These are phyloP conservation scores for Boletus sp. DNA, from an alignment of 1,284 basidiomycete genomes.

Conservation along the genomic window DNA sequence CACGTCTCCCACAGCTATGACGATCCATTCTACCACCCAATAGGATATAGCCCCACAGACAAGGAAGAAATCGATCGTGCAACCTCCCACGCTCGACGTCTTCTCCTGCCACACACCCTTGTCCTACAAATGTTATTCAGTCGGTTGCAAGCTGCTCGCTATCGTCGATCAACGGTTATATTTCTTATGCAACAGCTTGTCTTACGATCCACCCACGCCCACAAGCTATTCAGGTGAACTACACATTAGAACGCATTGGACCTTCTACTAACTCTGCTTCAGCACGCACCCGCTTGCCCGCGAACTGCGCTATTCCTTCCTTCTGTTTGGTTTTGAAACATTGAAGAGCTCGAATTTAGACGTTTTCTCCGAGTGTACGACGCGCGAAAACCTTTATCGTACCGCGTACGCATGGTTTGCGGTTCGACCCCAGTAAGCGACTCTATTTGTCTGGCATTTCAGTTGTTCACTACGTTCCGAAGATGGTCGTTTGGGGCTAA, in stretches of 20 bases:
- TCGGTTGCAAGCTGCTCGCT: slow-evolving; percentile 91
- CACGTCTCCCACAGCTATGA: slow-evolving; percentile 54
- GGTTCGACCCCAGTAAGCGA: slow-evolving; percentile 77
- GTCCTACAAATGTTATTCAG: slow-evolving; percentile 91
- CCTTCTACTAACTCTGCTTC: slow-evolving; percentile 2
- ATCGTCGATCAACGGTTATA: slow-evolving; percentile 84
- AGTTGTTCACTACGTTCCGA: slow-evolving; percentile 3
- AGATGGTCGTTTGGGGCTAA: slow-evolving; percentile 97
- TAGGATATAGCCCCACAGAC: slow-evolving; percentile 91
- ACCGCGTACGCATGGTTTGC: slow-evolving; percentile 92
- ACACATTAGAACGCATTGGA: neutral
- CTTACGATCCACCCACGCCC: slow-evolving; percentile 70
- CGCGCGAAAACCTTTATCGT: slow-evolving; percentile 77
- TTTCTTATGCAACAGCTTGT: slow-evolving; percentile 82
- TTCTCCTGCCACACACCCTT: slow-evolving; percentile 81
- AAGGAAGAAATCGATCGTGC: slow-evolving; percentile 81
- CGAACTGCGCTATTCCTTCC: slow-evolving; percentile 85
- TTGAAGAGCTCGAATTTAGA: slow-evolving; percentile 89
- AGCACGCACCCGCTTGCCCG: slow-evolving; percentile 92
- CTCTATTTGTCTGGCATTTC: neutral
- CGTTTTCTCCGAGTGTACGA: slow-evolving; percentile 73
- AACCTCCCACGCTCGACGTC: slow-evolving; percentile 65
- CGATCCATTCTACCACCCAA: slow-evolving; percentile 86
- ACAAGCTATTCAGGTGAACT: slow-evolving; percentile 70
- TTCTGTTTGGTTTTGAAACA: slow-evolving; percentile 93